A percentile compares a stretch with the other conserved stretches of the same genome.
Evolutionary conservation across 1,139 yeast genomes (phyloP).

Genomic region (Magnusiomyces starmeri): DNA sequence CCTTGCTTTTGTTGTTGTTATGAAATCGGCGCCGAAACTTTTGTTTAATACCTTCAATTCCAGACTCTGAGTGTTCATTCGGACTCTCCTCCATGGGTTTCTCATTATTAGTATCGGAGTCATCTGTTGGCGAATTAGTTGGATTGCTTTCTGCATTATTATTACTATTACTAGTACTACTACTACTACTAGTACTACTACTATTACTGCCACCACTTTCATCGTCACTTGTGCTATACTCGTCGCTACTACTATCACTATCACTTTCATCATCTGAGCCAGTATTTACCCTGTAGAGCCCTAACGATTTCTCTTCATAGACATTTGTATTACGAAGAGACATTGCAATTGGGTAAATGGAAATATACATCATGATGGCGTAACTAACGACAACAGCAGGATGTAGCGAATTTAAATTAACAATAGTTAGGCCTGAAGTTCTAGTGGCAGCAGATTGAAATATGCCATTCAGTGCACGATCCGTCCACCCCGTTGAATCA

Average conservation of each 20-base stretch:
- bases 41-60: background rate
- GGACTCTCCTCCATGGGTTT: no score
- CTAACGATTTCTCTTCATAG: slow-evolving; percentile 92
- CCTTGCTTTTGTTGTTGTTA: slow-evolving; percentile 28
- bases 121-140: background rate
- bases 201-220: background rate
- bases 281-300: slow-evolving; percentile 61
- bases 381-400: slow-evolving; percentile 92
- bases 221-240: background rate
- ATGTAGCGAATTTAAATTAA: slow-evolving; percentile 62
- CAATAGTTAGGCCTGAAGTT: slow-evolving; percentile 81
- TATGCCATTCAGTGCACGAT: slow-evolving; percentile 67
- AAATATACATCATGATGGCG: slow-evolving; percentile 95
- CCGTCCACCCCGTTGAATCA: slow-evolving; percentile 55
- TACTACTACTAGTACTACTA: no score
- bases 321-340: slow-evolving; percentile 95
- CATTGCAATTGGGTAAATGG: slow-evolving; percentile 91
- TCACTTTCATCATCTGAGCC: slow-evolving; percentile 34
- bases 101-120: background rate
- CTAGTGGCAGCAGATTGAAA: slow-evolving; percentile 89
- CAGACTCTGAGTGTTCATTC: no score
- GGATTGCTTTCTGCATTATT: background rate
- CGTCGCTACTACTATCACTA: slow-evolving; percentile 23
- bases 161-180: background rate
- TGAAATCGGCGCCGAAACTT: slow-evolving; percentile 21